Evolutionary conservation across 148 eudicot genomes (phyloP).

Genomic region (Spergularia bocconei): DNA sequence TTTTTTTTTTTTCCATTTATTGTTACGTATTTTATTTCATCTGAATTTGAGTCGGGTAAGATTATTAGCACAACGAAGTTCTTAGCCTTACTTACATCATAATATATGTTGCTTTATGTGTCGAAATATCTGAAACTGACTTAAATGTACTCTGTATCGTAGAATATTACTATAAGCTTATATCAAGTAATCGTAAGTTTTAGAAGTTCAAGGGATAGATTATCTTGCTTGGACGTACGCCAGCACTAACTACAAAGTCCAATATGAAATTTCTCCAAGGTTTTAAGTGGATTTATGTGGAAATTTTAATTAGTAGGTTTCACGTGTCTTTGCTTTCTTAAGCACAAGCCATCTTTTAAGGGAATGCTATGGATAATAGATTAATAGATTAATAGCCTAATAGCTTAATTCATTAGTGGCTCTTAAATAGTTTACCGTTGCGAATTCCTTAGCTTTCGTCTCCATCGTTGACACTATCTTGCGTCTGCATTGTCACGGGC

Average conservation of each 20-base stretch:
- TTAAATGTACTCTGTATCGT: no score
- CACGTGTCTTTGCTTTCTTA: constrained; percentile 23
- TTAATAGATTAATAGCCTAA: no score
- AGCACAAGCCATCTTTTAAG: constrained; percentile 20
- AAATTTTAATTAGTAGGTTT: constrained; percentile 14
- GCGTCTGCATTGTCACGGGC: not conserved
- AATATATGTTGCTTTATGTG: no score
- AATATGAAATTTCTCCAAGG: not conserved
- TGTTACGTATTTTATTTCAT: no score
- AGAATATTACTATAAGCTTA: no score
- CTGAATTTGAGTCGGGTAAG: no score
- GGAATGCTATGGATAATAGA: not conserved
- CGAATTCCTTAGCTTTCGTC: not conserved
- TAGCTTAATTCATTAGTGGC: not conserved
- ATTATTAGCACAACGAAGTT: no score
- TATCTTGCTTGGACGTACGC: constrained; percentile 2
- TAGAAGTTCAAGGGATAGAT: not conserved
- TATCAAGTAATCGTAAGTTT: not conserved
- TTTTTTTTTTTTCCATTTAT: no score
- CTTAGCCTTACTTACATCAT: no score
- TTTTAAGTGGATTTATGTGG: constrained; percentile 5
- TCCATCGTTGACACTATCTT: not conserved
- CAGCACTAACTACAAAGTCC: no score
- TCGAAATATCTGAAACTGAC: no score
- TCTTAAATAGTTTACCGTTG: not conserved